Conservation (phyloP, 2,329 filamentous ascomycete species). For the Diplocarpon mali region DNA sequence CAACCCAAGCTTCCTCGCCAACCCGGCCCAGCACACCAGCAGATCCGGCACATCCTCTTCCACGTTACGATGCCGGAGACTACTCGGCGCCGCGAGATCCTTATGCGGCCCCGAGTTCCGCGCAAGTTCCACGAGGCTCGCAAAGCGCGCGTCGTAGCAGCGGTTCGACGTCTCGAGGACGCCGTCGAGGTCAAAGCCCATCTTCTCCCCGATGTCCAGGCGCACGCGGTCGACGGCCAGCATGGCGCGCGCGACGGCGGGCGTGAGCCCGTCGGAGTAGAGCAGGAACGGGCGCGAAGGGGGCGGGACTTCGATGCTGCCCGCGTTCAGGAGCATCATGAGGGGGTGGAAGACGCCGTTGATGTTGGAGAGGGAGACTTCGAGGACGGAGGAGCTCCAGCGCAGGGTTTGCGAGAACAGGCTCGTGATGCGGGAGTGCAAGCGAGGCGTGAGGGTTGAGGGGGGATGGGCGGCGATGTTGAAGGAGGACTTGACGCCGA, state of each 20-base stretch:
- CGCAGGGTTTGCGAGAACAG: conserved; percentile 8
- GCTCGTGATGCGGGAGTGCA: background rate
- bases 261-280: conserved; percentile 7
- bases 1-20: conserved; percentile 8
- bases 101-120: conserved; percentile 1
- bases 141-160: conserved; percentile 7
- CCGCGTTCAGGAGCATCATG: conserved; percentile 15
- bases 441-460: background rate
- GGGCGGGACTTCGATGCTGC: conserved; percentile 9
- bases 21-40: conserved; percentile 9
- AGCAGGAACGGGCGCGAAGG: conserved; percentile 3
- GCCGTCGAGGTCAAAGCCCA: conserved; percentile 6
- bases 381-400: conserved; percentile 10
- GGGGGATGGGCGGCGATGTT: conserved; percentile 1
- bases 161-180: conserved; percentile 7
- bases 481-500: conserved; percentile 5
- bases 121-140: conserved; percentile 1
- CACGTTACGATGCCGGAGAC: conserved; percentile 9
- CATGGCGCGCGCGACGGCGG: conserved; percentile 10
- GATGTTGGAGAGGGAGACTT: conserved; percentile 12
- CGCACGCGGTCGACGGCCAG: conserved; percentile 7
- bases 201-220: conserved; percentile 4
- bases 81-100: background rate
- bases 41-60: conserved; percentile 13
- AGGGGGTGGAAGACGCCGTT: conserved; percentile 16